These are phyloP conservation scores for Phytopythium delawarense DNA, from an alignment of 352 stramenopile genomes.

Conservation along the genomic window DNA sequence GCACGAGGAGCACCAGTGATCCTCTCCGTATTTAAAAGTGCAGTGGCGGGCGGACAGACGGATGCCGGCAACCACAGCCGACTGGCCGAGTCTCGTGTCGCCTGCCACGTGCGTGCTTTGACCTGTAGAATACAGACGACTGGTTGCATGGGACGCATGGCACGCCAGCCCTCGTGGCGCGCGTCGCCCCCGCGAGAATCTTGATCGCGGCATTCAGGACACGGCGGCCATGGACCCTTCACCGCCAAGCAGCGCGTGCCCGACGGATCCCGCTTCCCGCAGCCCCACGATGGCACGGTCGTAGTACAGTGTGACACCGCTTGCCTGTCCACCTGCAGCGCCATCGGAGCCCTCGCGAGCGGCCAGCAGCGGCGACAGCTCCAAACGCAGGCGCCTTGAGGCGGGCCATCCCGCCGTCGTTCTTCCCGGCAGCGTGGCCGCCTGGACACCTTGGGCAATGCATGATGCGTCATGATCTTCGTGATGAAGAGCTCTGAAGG, in stretches of 20 bases:
- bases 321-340: not conserved
- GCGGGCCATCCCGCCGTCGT: too few relatives aligned
- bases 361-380: not conserved
- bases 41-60: not conserved
- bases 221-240: not conserved
- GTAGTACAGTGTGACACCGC: not conserved
- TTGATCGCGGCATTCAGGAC: not conserved
- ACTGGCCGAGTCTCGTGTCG: not conserved
- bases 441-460: not conserved
- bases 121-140: not conserved
- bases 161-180: not conserved
- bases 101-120: not conserved
- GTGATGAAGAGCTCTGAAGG: not conserved
- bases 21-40: not conserved
- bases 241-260: not conserved
- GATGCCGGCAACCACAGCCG: too few relatives aligned
- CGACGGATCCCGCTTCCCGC: not conserved
- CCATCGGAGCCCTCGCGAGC: too few relatives aligned
- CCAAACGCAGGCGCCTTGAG: not conserved
- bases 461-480: not conserved
- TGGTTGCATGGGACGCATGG: not conserved
- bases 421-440: too few relatives aligned
- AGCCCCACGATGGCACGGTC: not conserved
- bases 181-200: not conserved
- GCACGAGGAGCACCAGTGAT: conserved; percentile 4